Conservation (phyloP, 768 basidiomycete species). For the Chiua virens region DNA sequence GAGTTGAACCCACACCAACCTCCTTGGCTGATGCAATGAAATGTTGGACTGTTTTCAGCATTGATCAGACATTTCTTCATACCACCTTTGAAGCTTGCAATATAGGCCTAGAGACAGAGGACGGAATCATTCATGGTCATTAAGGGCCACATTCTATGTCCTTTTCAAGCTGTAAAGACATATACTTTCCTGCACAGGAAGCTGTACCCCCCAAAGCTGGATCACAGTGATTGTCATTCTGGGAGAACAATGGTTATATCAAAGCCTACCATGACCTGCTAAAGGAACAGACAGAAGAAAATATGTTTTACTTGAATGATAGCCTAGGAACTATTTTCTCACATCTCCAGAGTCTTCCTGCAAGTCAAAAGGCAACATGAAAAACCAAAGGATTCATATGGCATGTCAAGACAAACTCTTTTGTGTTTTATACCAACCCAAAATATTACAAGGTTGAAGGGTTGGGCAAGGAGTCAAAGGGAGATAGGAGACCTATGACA, state of each 20-base stretch:
- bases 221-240: not conserved
- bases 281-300: not conserved
- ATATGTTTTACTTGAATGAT: not conserved
- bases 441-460: slow-evolving; percentile 3
- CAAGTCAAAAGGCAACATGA: not conserved
- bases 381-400: slow-evolving; percentile 11
- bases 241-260: not conserved
- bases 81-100: slow-evolving; percentile 5
- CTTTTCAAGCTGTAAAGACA: not conserved
- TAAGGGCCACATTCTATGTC: slow-evolving; percentile 1
- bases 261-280: not conserved
- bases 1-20: not conserved
- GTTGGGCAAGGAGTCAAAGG: not conserved
- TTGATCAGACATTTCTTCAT: not conserved
- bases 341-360: slow-evolving; percentile 6
- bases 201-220: not conserved
- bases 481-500: not conserved
- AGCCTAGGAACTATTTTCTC: not conserved
- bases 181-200: slow-evolving; percentile 3
- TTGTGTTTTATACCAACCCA: slow-evolving; percentile 1
- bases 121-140: not conserved
- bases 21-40: slow-evolving; percentile 3
- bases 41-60: not conserved
- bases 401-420: not conserved
- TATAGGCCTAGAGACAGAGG: not conserved